These are phyloP conservation scores for Skeletonema marinoi DNA, from an alignment of 108 stramenopile species.

Conservation along the genomic window DNA sequence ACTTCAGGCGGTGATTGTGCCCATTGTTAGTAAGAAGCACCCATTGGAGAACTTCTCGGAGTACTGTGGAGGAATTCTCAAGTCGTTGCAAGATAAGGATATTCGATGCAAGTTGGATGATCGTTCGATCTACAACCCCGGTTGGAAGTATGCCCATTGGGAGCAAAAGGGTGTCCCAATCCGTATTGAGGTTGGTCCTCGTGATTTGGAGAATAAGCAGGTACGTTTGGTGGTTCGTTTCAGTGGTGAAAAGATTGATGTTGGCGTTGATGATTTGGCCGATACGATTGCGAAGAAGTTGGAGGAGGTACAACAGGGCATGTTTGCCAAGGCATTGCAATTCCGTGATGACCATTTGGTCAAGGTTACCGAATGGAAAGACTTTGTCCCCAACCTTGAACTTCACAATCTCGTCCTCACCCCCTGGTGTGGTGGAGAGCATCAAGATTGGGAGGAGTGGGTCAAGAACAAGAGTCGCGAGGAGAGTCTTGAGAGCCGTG, in stretches of 20 bases:
- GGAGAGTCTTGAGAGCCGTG: constrained; percentile 72
- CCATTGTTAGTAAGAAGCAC: constrained; percentile 92
- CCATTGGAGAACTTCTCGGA: constrained; percentile 62
- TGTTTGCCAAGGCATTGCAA: constrained; percentile 91
- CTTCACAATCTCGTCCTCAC: constrained; percentile 94
- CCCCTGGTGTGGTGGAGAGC: constrained; percentile 93
- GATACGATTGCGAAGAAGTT: constrained; percentile 60
- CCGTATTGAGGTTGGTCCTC: constrained; percentile 97
- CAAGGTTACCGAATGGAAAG: constrained; percentile 95
- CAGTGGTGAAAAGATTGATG: constrained; percentile 87
- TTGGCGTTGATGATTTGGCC: constrained; percentile 73
- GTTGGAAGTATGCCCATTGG: constrained; percentile 99
- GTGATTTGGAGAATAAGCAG: constrained; percentile 88
- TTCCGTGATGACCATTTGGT: constrained; percentile 92
- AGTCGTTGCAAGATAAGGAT: constrained; percentile 62
- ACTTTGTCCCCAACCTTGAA: constrained; percentile 98
- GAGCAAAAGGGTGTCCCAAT: constrained; percentile 99
- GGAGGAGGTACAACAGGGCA: constrained; percentile 87
- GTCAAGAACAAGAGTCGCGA: constrained; percentile 96
- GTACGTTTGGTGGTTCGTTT: constrained; percentile 87
- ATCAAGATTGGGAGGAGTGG: constrained; percentile 97
- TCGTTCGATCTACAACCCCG: constrained; percentile 95
- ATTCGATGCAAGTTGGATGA: constrained; percentile 94
- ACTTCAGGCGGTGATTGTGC: constrained; percentile 95
- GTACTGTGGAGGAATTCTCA: constrained; percentile 76